phyloP scores from a whole-genome alignment of 805 yeast species.

The Wickerhamiella qilinensis region DNA sequence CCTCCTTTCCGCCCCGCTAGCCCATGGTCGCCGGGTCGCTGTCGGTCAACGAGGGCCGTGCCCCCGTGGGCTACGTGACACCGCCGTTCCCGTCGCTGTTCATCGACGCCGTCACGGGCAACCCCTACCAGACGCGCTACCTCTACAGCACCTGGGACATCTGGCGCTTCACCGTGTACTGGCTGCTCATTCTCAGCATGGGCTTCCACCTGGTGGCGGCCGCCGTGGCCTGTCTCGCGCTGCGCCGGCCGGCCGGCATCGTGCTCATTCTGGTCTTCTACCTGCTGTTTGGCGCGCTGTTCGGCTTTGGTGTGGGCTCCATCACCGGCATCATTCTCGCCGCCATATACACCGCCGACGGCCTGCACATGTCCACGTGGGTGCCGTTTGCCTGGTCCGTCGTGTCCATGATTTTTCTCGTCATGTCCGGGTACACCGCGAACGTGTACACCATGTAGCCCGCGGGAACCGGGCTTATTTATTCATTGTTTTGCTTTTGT shows the following conservation, averaged over 20 bases:
- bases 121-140: slow-evolving; percentile 31
- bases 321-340: slow-evolving; percentile 59
- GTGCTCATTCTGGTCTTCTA: slow-evolving; percentile 25
- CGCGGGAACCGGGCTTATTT: no score
- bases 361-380: slow-evolving; percentile 88
- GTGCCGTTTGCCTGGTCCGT: slow-evolving; percentile 74
- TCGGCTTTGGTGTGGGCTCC: slow-evolving; percentile 56
- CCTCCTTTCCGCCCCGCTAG: no score
- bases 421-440: slow-evolving; percentile 40
- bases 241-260: slow-evolving; percentile 27
- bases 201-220: slow-evolving; percentile 55
- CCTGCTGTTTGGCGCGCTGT: slow-evolving; percentile 25
- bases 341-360: slow-evolving; percentile 64
- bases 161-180: slow-evolving; percentile 66
- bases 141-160: slow-evolving; percentile 58
- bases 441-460: neutral
- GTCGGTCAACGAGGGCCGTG: slow-evolving; percentile 14
- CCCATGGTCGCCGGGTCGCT: slow-evolving; percentile 14
- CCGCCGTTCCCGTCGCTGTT: slow-evolving; percentile 69
- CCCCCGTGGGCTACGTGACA: slow-evolving; percentile 67
- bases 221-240: slow-evolving; percentile 36
- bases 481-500: no score
- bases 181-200: slow-evolving; percentile 60
- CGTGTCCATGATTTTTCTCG: slow-evolving; percentile 47
- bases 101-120: slow-evolving; percentile 7